Evolutionary conservation across 192 early-diverging fungal species (phyloP).

Genomic region (Gorgonomyces haynaldii): DNA sequence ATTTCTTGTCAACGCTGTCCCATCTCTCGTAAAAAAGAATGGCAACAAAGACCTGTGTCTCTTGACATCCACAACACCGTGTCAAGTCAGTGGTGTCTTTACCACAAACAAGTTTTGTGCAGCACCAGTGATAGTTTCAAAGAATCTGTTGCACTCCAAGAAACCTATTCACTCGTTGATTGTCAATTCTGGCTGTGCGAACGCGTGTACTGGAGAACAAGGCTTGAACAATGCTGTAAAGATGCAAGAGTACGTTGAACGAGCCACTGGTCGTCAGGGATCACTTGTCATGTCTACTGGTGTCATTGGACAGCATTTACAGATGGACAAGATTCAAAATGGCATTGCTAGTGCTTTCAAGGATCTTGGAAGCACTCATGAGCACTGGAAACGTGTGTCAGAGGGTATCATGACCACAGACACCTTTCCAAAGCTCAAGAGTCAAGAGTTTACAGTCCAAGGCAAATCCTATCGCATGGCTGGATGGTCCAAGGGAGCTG

Average conservation of each 20-base stretch:
- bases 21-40: slow-evolving; percentile 75
- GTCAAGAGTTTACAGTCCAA: slow-evolving; percentile 11
- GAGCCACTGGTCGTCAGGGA: no score
- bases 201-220: slow-evolving; percentile 83
- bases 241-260: slow-evolving; percentile 52
- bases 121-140: slow-evolving; percentile 72
- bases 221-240: slow-evolving; percentile 66
- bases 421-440: slow-evolving; percentile 83
- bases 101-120: slow-evolving; percentile 88
- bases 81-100: slow-evolving; percentile 78
- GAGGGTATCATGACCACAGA: slow-evolving; percentile 95
- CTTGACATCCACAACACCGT: slow-evolving; percentile 52
- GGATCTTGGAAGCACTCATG: slow-evolving; percentile 36
- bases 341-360: slow-evolving; percentile 41
- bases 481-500: slow-evolving; percentile 92
- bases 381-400: slow-evolving; percentile 69
- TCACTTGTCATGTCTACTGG: slow-evolving; percentile 90
- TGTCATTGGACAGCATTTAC: slow-evolving; percentile 85
- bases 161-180: slow-evolving; percentile 40
- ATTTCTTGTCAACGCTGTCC: slow-evolving; percentile 64
- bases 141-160: slow-evolving; percentile 44
- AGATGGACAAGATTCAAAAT: slow-evolving; percentile 65
- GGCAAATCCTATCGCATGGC: slow-evolving; percentile 62
- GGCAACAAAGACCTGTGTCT: slow-evolving; percentile 68
- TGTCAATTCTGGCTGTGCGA: slow-evolving; percentile 88